These are phyloP conservation scores for Hymenoscyphus occultus DNA, from an alignment of 2,329 filamentous ascomycete genomes.

Conservation along the genomic window DNA sequence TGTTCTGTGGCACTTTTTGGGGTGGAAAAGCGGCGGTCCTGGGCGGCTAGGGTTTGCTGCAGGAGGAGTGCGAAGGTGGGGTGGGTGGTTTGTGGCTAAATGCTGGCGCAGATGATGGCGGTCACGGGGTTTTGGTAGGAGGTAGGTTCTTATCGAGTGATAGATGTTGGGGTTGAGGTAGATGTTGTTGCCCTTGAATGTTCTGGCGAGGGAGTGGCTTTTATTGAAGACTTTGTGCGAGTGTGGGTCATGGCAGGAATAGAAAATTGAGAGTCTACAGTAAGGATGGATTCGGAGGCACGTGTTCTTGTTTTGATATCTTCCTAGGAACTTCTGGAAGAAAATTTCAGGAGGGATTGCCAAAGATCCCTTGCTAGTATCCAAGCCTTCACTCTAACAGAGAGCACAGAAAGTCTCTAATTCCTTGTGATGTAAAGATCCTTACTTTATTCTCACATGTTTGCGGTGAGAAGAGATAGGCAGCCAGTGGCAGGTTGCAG, in stretches of 20 bases:
- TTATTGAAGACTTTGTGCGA: background rate
- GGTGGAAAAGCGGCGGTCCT: background rate
- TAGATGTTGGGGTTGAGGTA: background rate
- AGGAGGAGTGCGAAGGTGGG: background rate
- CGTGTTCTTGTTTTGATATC: no score
- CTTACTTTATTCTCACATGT: background rate
- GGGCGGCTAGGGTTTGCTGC: background rate
- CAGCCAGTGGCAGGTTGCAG: slow-evolving; percentile 2
- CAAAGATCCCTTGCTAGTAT: background rate
- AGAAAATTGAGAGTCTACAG: no score
- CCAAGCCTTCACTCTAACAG: background rate
- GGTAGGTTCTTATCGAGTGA: background rate
- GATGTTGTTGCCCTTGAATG: background rate
- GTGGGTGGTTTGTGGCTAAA: background rate
- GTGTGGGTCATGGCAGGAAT: background rate
- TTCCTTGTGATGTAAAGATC: background rate
- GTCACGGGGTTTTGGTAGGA: background rate
- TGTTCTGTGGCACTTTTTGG: background rate
- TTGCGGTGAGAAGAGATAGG: background rate
- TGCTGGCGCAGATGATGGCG: background rate
- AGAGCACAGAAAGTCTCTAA: background rate
- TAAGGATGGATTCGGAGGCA: no score
- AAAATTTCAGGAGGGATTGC: no score
- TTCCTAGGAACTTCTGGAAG: no score
- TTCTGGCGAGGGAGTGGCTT: background rate